Evolutionary conservation across 192 early-diverging fungal species (phyloP), one percentile per base, ranked within the genome.

Genomic region (Mortierella claussenii): DNA sequence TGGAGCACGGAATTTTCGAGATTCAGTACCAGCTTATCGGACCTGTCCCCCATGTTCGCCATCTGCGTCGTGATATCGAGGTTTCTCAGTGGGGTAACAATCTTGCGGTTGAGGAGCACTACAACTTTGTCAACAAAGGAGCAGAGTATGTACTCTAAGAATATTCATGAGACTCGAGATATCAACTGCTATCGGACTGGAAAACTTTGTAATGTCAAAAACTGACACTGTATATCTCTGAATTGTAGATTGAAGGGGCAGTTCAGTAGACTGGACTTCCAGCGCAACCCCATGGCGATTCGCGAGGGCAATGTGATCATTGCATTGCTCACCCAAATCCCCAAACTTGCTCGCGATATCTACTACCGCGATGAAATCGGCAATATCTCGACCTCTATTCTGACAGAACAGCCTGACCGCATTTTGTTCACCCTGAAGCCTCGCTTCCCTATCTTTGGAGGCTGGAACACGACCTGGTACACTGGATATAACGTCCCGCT

Each of bases 401-500:
- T 91, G 53, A 68, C 79, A 42, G 47, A 85, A 31, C 88, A 86
- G 17, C 51, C 55, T 1, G 57, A 78, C 17, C 60, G 73, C 23
- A 80, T 89, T 18, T 65, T 92, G 15, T 79, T 99, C 69, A 86
- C 91, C 40, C 80, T 98, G n/a, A 80, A 78, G 33, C 96, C 98
- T 32, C 89, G 98, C 31, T 99, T 93, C 80, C 98, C 97, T 36
- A 43, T 99, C 2, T 92, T 91, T 79, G 98, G 98, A 53, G 94
- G 95, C n/a, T 98, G 97, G 97, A 92, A 91, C 67, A 98, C 97
- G 68, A 94, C 92, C 17, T 99, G 94, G 95, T 91, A 91, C 71
- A 91, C 95, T 68, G 96, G 95, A 5, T 99, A 96, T 84, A 91
- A 92, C 50, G 82, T 90, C 23, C 91, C 95, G 13, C 61, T 94